Conservation (phyloP, 73 alveolate genomes). For the Paramecium primaurelia region DNA sequence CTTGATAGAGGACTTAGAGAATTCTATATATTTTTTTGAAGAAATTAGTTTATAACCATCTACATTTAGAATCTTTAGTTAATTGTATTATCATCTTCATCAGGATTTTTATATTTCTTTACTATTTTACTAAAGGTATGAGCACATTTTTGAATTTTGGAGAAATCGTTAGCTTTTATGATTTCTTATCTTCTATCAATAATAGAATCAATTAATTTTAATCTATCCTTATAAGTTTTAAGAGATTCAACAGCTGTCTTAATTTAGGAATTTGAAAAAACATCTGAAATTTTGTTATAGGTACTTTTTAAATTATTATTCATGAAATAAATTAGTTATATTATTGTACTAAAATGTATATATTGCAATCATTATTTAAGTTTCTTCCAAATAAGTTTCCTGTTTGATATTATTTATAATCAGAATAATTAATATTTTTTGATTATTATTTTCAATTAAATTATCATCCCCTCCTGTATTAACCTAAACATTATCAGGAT, state of each 20-base stretch:
- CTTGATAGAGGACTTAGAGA: background rate
- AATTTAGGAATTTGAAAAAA: background rate
- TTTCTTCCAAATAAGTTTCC: background rate
- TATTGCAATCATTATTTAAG: background rate
- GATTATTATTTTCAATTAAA: background rate
- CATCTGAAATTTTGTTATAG: slow-evolving; percentile 23
- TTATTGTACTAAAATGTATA: background rate
- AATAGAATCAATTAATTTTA: slow-evolving; percentile 6
- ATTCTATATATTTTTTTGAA: background rate
- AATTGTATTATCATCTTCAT: background rate
- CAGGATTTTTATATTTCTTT: background rate
- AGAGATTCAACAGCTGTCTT: slow-evolving; percentile 37
- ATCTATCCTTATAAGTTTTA: background rate
- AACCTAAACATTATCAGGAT: background rate
- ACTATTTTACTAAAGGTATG: background rate
- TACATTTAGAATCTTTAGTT: slow-evolving; percentile 8
- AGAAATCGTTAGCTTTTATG: background rate
- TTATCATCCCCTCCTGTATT: background rate
- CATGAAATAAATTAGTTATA: background rate
- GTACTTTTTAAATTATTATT: background rate
- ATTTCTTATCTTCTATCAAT: slow-evolving; percentile 33
- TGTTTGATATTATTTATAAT: background rate
- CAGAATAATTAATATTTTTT: background rate
- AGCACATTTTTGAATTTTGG: slow-evolving; percentile 31
- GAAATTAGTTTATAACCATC: background rate